phyloP scores from a whole-genome alignment of 1,284 basidiomycete genomes.

The Leccinum pachyderme region DNA sequence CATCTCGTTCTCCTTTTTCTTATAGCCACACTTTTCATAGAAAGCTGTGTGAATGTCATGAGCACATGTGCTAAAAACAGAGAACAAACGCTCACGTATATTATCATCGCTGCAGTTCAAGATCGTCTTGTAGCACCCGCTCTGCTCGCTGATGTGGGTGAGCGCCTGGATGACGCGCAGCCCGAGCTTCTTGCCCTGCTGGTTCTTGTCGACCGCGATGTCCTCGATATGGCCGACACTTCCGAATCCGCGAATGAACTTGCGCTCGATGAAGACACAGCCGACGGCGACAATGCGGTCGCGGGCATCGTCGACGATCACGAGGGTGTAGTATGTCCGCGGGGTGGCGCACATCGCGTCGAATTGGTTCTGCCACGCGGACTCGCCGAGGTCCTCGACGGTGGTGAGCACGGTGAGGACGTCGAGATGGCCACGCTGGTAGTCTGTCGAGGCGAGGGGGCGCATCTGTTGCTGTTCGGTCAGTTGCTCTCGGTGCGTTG shows the following conservation, averaged over 20 bases:
- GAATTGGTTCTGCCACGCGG: conserved; percentile 71
- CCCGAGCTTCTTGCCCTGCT: conserved; percentile 91
- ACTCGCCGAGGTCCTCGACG: conserved; percentile 74
- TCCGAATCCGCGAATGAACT: conserved; percentile 84
- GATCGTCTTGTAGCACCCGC: conserved; percentile 94
- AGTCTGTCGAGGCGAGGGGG: conserved; percentile 85
- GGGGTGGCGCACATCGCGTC: conserved; percentile 51
- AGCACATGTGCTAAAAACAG: conserved; percentile 2
- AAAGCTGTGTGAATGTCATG: conserved; percentile 63
- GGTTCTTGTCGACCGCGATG: conserved; percentile 85
- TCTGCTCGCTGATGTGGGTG: conserved; percentile 72
- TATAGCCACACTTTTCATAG: conserved; percentile 94
- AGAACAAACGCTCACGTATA: conserved; percentile 48
- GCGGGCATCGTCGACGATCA: conserved; percentile 72
- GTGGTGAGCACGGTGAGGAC: conserved; percentile 82
- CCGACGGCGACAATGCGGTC: conserved; percentile 87
- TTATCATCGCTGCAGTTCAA: conserved; percentile 92
- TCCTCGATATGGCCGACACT: conserved; percentile 96
- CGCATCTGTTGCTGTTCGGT: conserved; percentile 62
- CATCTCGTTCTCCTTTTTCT: conserved; percentile 90
- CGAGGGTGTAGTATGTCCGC: conserved; percentile 80
- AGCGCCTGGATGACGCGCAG: conserved; percentile 84
- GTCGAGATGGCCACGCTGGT: conserved; percentile 78
- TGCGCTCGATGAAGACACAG: conserved; percentile 85
- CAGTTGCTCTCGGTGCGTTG: neutral